phyloP scores from a whole-genome alignment of 495 filamentous ascomycete species.

The Neurospora discreta region DNA sequence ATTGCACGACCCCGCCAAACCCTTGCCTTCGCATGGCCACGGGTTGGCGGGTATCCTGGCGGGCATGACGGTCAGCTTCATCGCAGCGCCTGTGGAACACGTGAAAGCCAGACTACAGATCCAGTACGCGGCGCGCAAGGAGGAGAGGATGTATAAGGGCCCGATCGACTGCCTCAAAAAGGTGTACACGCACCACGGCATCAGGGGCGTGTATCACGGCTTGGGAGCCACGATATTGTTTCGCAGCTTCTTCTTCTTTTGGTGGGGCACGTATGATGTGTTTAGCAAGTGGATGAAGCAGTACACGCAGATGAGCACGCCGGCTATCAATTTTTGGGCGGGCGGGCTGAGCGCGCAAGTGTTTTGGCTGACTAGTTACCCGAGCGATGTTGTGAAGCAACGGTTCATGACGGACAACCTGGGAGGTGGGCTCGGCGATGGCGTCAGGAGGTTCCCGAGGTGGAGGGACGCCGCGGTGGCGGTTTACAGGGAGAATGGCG shows the following conservation, averaged over 20 bases:
- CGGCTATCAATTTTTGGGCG: conserved; percentile 92
- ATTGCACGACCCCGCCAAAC: conserved; percentile 21
- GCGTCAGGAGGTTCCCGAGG: conserved; percentile 52
- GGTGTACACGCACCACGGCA: conserved; percentile 55
- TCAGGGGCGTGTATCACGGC: conserved; percentile 74
- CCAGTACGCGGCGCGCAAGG: conserved; percentile 71
- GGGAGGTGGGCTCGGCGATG: conserved; percentile 57
- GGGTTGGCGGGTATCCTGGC: conserved; percentile 79
- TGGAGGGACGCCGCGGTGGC: conserved; percentile 76
- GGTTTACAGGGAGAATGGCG: conserved; percentile 64
- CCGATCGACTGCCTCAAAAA: conserved; percentile 73
- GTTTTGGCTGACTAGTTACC: conserved; percentile 89
- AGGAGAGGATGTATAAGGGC: conserved; percentile 65
- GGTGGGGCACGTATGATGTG: conserved; percentile 90
- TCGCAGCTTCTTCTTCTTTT: conserved; percentile 89
- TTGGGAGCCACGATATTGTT: conserved; percentile 78
- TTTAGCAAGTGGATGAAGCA: conserved; percentile 56
- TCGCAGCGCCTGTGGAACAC: conserved; percentile 91
- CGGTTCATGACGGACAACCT: conserved; percentile 93
- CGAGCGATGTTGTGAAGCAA: conserved; percentile 92
- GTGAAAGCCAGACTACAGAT: conserved; percentile 90
- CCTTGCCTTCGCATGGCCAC: conserved; percentile 66
- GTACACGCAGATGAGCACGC: conserved; percentile 60
- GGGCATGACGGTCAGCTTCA: conserved; percentile 80
- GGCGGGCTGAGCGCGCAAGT: conserved; percentile 84